phyloP scores from a whole-genome alignment of 345 rosid species.

The Iberis pinnata region DNA sequence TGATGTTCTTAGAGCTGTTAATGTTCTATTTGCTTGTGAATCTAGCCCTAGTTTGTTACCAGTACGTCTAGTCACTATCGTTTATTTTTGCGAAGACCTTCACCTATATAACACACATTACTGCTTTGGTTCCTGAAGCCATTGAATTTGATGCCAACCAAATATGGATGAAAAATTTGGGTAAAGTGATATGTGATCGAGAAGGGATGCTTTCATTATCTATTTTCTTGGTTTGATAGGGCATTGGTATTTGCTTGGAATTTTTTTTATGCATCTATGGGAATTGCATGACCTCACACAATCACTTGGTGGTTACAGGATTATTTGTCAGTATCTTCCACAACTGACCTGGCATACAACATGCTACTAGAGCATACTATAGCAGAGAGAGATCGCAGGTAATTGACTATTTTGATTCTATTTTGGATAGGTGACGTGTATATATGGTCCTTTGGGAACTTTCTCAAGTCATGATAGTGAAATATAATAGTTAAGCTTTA shows the following conservation, averaged over 20 bases:
- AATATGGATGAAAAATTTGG: slow-evolving; percentile 2
- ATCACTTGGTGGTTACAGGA: slow-evolving; percentile 50
- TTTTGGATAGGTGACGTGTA: slow-evolving; percentile 1
- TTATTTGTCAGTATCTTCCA: slow-evolving; percentile 67
- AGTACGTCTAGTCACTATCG: neutral
- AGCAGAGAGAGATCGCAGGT: slow-evolving; percentile 99
- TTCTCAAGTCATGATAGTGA: slow-evolving; percentile 7
- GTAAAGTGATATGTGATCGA: slow-evolving; percentile 6
- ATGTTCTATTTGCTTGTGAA: slow-evolving; percentile 2
- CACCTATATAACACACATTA: neutral
- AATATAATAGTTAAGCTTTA: neutral
- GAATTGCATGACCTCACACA: slow-evolving; percentile 10
- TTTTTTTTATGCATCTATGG: neutral
- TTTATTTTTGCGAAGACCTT: neutral
- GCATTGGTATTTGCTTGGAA: slow-evolving; percentile 5
- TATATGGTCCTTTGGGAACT: neutral
- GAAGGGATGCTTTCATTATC: slow-evolving; percentile 1
- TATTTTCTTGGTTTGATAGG: slow-evolving; percentile 2
- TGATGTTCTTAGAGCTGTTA: slow-evolving; percentile 6
- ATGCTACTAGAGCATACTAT: slow-evolving; percentile 84
- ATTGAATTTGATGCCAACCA: neutral
- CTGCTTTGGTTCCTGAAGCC: slow-evolving; percentile 7
- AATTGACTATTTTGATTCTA: slow-evolving; percentile 17
- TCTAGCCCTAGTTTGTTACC: neutral
- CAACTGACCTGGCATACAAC: slow-evolving; percentile 77